Conservation (phyloP, 495 filamentous ascomycete genomes). For the Podospora australis region DNA sequence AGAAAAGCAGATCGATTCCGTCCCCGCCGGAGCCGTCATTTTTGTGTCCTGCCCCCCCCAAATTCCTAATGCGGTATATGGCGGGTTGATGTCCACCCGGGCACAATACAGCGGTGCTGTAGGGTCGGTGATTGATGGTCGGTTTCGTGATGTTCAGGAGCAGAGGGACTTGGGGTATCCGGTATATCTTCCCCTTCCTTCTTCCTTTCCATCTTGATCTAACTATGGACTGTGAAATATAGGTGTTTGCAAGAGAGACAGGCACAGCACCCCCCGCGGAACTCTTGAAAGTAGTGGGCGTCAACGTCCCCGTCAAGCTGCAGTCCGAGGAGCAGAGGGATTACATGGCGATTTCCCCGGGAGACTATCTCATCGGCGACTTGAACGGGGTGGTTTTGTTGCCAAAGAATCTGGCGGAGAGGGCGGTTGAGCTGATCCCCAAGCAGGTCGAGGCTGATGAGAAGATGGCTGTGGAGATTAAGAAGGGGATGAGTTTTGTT, state of each 20-base stretch:
- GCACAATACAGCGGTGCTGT: constrained; percentile 42
- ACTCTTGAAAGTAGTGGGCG: constrained; percentile 37
- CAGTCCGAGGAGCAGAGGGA: constrained; percentile 36
- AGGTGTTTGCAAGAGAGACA: constrained; percentile 48
- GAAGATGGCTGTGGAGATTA: constrained; percentile 45
- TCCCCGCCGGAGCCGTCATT: constrained; percentile 45
- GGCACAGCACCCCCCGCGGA: constrained; percentile 47
- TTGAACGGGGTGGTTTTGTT: constrained; percentile 50
- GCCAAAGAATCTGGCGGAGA: constrained; percentile 38
- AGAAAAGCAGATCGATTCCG: constrained; percentile 43
- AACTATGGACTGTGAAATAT: constrained; percentile 5
- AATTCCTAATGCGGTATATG: constrained; percentile 51
- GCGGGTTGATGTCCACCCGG: constrained; percentile 52
- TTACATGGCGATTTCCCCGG: constrained; percentile 46
- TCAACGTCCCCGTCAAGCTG: constrained; percentile 35
- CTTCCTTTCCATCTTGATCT: neutral
- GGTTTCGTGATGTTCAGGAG: constrained; percentile 53
- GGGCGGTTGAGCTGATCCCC: constrained; percentile 42
- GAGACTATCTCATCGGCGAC: constrained; percentile 53
- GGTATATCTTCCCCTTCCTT: constrained; percentile 14
- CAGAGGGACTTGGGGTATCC: constrained; percentile 48
- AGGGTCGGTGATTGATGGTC: constrained; percentile 50
- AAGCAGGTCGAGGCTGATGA: constrained; percentile 49
- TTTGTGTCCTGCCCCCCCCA: constrained; percentile 51
- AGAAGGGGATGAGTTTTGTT: constrained; percentile 43